Evolutionary conservation across 495 filamentous ascomycete species (phyloP), one percentile per base, ranked within the genome.

Genomic region (Daldinia caldariorum): DNA sequence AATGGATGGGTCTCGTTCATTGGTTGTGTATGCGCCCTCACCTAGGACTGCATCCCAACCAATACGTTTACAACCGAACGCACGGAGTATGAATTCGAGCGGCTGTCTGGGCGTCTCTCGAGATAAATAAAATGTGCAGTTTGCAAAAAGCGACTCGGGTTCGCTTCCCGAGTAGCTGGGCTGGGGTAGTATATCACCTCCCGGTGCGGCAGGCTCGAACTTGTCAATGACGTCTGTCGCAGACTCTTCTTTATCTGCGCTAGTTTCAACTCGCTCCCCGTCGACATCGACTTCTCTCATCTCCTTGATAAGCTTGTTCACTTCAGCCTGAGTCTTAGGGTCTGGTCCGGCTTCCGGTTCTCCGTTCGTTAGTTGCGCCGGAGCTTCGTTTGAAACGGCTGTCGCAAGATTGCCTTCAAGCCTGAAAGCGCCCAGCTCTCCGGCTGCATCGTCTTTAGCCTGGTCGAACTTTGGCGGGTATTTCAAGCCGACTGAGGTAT

Each of bases 401-500:
- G 91, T 81, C 20, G 84, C 82, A 73, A 88, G 90, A 71, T 76
- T 75, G 31, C 89, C 89, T 79, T 97, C 92, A 12, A 98, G 83
- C 14, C 87, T 91, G 82, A 98, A 95, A 45, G 95, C 95, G n/a
- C 89, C 89, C 29, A 99, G 85, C 79, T 97, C 95, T 29, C 91
- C 95, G 63, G 92, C 94, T 69, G 89, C 86, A 76, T 97, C 92
- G 74, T 97, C 94, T 76, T 90, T 94, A 47, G 86, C 84, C 69
- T 89, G 85, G 77, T 97, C 92, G 69, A 99, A 97, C 81, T 92
- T 96, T 18, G 95, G 95, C 8, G 95, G 95, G 72, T 99, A 99
- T 55, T 97, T 90, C 45, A 98, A 77, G 3, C 96, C 96, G 66
- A 96, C 83, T 0, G 91, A 88, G 0, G 94, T 97, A 79, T 97